Percentiles rank a stretch among this genome's conserved stretches.
These are phyloP conservation scores for Paramecium tetraurelia DNA, from an alignment of 73 alveolate genomes.

Conservation along the genomic window DNA sequence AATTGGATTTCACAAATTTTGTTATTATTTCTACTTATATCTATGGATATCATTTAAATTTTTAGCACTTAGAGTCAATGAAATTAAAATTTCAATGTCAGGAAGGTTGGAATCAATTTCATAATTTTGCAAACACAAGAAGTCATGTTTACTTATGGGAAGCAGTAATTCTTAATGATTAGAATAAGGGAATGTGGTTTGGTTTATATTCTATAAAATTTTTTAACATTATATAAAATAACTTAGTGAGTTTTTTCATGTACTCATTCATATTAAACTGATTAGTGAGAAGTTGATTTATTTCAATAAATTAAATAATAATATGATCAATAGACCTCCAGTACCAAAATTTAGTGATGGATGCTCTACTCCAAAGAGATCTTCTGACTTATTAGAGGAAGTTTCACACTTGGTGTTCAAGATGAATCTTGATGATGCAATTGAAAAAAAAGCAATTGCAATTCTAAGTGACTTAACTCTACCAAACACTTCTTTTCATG, in stretches of 20 bases:
- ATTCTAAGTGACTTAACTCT: background rate
- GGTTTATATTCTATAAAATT: background rate
- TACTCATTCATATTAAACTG: background rate
- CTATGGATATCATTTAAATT: no score
- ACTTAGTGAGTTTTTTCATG: background rate
- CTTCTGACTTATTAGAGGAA: background rate
- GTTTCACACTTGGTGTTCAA: background rate
- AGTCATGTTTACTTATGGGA: no score
- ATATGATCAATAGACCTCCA: conserved; percentile 15
- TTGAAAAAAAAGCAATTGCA: conserved; percentile 15
- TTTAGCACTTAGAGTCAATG: no score
- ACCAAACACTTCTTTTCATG: background rate
- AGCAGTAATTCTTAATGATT: no score
- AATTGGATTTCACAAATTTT: no score
- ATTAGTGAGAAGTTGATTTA: background rate
- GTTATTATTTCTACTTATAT: no score
- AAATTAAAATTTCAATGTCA: no score
- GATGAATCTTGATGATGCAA: background rate
- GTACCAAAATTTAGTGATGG: conserved; percentile 48
- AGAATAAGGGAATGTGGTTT: background rate
- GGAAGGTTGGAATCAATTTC: no score
- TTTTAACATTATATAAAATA: background rate
- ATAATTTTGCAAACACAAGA: no score
- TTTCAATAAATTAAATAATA: background rate
- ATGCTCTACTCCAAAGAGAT: background rate